These are phyloP conservation scores for Penicillium robsamsonii DNA, from an alignment of 495 filamentous ascomycete genomes.

Conservation along the genomic window DNA sequence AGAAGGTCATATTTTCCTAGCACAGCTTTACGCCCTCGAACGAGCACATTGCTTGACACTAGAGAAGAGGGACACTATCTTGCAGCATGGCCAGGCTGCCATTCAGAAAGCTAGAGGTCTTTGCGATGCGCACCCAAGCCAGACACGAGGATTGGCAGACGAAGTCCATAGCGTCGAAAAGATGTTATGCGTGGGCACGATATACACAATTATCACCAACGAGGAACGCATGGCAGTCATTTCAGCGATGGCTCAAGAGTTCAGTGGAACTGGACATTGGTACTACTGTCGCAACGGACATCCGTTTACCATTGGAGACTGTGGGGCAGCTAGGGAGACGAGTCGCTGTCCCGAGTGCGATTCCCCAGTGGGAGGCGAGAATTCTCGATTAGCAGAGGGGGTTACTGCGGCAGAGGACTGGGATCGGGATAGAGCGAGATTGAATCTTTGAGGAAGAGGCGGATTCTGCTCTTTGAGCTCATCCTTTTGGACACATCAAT, in stretches of 20 bases:
- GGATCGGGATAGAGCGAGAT: constrained; percentile 26
- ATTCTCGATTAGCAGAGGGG: constrained; percentile 52
- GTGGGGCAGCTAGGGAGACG: constrained; percentile 65
- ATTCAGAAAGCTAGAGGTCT: constrained; percentile 26
- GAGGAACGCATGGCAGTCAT: constrained; percentile 48
- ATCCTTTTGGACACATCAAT: background rate
- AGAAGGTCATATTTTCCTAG: constrained; percentile 36
- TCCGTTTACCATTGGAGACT: constrained; percentile 72
- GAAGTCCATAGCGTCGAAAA: constrained; percentile 31
- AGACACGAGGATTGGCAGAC: constrained; percentile 28
- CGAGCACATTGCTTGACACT: constrained; percentile 5
- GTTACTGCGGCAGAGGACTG: constrained; percentile 51
- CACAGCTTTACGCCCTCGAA: constrained; percentile 39
- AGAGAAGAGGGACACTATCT: constrained; percentile 1
- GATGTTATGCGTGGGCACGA: constrained; percentile 35
- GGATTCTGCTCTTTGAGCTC: background rate
- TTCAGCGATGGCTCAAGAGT: constrained; percentile 50
- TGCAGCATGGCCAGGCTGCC: constrained; percentile 10
- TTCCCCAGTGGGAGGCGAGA: constrained; percentile 55
- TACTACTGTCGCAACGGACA: constrained; percentile 67
- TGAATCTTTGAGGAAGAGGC: background rate
- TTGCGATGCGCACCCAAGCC: constrained; percentile 23
- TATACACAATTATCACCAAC: constrained; percentile 47
- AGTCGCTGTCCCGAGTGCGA: constrained; percentile 66
- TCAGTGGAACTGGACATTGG: constrained; percentile 61